Evolutionary conservation across 2,329 filamentous ascomycete species (phyloP).

Genomic region (Aspergillus fumigatus): DNA sequence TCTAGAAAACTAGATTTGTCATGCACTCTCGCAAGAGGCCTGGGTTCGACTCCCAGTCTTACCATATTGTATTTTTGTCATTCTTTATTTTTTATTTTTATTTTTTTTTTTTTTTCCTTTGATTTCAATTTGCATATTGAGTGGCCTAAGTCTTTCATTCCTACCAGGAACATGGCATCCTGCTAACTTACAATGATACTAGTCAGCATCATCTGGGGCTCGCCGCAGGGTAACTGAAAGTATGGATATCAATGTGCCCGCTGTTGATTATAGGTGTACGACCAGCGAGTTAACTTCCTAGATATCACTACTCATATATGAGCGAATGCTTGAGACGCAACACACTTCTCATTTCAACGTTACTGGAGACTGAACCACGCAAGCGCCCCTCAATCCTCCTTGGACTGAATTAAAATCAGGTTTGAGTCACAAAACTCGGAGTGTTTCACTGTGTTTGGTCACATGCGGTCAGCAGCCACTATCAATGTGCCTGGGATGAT

Average conservation of each 20-base stretch:
- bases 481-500: not conserved
- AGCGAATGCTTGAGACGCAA: not conserved
- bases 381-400: not conserved
- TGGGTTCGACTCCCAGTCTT: not conserved
- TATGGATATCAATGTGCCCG: too few species aligned
- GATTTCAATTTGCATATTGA: not conserved
- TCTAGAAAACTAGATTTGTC: not conserved
- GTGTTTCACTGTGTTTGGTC: not conserved
- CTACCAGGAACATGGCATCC: too few species aligned
- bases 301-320: not conserved
- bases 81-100: too few species aligned
- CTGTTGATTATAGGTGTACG: too few species aligned
- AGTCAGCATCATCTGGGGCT: not conserved
- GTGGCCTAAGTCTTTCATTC: too few species aligned
- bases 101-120: too few species aligned
- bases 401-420: not conserved
- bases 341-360: not conserved
- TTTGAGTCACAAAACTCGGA: not conserved
- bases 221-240: too few species aligned
- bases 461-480: not conserved
- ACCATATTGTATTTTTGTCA: too few species aligned
- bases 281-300: too few species aligned
- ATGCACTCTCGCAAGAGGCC: not conserved
- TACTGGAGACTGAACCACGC: not conserved
- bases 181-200: not conserved